phyloP scores from a whole-genome alignment of 75 land plant genomes.

The Chamaecyparis obtusa region DNA sequence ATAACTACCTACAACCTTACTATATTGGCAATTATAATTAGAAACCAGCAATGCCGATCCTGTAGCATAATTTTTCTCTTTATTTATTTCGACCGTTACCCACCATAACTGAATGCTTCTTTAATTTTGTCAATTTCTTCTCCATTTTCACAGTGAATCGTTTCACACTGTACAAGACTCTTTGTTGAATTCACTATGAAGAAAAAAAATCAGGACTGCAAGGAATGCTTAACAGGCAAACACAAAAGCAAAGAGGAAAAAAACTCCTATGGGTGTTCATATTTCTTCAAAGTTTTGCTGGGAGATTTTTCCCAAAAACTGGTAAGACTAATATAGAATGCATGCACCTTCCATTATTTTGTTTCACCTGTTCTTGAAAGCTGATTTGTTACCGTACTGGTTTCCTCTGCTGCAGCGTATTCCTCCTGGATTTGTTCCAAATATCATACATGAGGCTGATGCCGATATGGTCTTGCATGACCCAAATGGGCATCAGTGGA shows the following conservation, averaged over 20 bases:
- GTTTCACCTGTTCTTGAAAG: not conserved
- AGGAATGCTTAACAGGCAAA: not conserved
- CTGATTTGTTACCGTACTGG: not conserved
- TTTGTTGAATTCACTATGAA: not conserved
- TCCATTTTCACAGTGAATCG: not conserved
- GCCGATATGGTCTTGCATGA: not conserved
- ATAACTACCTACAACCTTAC: too few relatives aligned
- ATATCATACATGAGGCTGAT: not conserved
- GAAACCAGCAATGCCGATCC: too few relatives aligned
- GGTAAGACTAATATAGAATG: not conserved
- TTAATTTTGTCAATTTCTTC: too few relatives aligned
- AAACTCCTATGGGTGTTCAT: not conserved
- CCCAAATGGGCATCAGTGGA: not conserved
- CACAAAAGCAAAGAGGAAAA: not conserved
- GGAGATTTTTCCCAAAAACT: not conserved
- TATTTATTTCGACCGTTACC: too few relatives aligned
- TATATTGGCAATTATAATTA: too few relatives aligned
- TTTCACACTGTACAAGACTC: not conserved
- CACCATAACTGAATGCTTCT: too few relatives aligned
- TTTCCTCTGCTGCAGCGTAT: not conserved
- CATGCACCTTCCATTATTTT: not conserved
- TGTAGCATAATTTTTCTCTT: too few relatives aligned
- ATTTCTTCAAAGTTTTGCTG: conserved; percentile 6
- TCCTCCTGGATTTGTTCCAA: conserved; percentile 3
- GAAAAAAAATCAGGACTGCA: not conserved